Evolutionary conservation across 2,329 filamentous ascomycete genomes (phyloP).

Genomic region (Claviceps sorghi): DNA sequence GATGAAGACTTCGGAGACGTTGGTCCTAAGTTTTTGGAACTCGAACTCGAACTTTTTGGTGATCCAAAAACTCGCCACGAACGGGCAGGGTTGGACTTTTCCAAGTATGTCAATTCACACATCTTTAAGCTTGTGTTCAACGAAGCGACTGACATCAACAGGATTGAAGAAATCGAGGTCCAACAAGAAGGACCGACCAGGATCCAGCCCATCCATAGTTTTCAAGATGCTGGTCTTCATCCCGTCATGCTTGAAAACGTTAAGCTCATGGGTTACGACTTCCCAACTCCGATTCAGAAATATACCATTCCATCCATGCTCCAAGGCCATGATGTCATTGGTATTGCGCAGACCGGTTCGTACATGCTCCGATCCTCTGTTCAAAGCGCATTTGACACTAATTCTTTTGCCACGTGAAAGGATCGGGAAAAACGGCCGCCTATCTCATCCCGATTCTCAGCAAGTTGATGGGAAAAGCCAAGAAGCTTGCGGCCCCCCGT

Average conservation of each 20-base stretch:
- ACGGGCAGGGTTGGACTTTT: slow-evolving; percentile 46
- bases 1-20: slow-evolving; percentile 75
- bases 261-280: slow-evolving; percentile 50
- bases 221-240: slow-evolving; percentile 69
- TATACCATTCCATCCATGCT: slow-evolving; percentile 72
- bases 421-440: slow-evolving; percentile 90
- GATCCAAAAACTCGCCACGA: slow-evolving; percentile 32
- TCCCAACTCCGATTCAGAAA: slow-evolving; percentile 75
- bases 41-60: slow-evolving; percentile 68
- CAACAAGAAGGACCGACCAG: slow-evolving; percentile 40
- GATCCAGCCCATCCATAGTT: slow-evolving; percentile 39
- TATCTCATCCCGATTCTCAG: slow-evolving; percentile 83
- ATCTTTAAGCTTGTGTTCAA: neutral
- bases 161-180: slow-evolving; percentile 40
- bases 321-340: slow-evolving; percentile 67
- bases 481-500: slow-evolving; percentile 66
- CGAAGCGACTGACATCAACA: slow-evolving; percentile 13
- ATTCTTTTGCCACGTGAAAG: slow-evolving; percentile 35
- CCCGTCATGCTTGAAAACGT: slow-evolving; percentile 72
- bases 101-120: slow-evolving; percentile 32
- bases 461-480: slow-evolving; percentile 88
- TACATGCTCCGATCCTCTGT: slow-evolving; percentile 5
- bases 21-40: slow-evolving; percentile 51
- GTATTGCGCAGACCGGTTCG: slow-evolving; percentile 82
- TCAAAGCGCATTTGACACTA: neutral